Percentiles rank a stretch among this genome's conserved stretches.
These are phyloP conservation scores for Beauveria sp. DNA, from an alignment of 2,329 filamentous ascomycete genomes.

Conservation along the genomic window DNA sequence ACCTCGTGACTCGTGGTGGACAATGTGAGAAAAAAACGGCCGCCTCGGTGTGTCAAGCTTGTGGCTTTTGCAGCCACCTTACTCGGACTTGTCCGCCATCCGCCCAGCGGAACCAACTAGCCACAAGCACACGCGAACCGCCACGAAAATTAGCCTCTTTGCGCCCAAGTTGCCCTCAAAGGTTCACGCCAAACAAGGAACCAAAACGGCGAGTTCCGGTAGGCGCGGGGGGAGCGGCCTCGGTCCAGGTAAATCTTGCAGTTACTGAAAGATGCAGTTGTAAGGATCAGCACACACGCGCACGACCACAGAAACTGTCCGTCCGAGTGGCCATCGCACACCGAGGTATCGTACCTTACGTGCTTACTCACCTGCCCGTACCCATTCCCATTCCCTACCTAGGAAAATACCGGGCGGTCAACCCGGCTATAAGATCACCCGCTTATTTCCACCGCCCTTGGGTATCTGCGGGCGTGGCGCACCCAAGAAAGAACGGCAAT, in stretches of 20 bases:
- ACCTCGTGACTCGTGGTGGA: neutral
- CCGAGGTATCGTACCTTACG: neutral
- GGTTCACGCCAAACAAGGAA: neutral
- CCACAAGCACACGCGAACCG: neutral
- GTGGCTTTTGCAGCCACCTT: neutral
- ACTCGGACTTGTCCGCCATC: neutral
- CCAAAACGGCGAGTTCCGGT: neutral
- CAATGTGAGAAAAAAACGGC: neutral
- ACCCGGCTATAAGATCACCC: neutral
- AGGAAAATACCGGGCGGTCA: neutral
- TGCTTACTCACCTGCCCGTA: too few species aligned
- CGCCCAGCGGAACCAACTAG: neutral
- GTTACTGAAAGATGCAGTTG: too few species aligned
- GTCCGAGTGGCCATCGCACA: neutral
- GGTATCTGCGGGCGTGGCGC: neutral
- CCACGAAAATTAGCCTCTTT: neutral
- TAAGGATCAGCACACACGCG: neutral
- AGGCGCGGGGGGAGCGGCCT: too few species aligned
- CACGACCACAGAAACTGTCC: neutral
- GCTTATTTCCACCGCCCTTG: neutral
- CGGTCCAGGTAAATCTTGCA: too few species aligned
- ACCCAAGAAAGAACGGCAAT: neutral
- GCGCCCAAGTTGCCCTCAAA: neutral
- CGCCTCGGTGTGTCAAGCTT: neutral
- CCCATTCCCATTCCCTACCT: neutral